Evolutionary conservation across 768 basidiomycete species (phyloP), one percentile per base, ranked within the genome.

Genomic region (Pulveroboletus frians): DNA sequence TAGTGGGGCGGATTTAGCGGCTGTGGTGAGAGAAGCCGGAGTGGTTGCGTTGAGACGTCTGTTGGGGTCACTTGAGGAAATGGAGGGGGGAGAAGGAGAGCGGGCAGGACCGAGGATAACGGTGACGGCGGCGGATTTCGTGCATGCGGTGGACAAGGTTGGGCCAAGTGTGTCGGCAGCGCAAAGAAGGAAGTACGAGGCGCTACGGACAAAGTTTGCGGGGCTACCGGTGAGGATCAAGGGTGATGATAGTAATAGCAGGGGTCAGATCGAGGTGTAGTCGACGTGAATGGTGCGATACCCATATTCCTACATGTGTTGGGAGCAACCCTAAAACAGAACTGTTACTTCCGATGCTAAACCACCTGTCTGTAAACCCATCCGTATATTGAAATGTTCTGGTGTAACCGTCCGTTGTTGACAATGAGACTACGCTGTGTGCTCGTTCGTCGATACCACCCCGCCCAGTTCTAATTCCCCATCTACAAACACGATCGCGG

Each of bases 1-100:
- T 65, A 92, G 88, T 57, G 93, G 93, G 8, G 93, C 93, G 0
- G 93, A 97, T 69, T 72, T 96, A 5, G 90, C 92, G 2, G 81
- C 91, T 3, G 70, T 95, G 23, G 88, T 94, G 10, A 73, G 93
- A 35, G 93, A 96, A 67, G 91, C 93, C 0, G 92, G 90, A 3
- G 92, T 95, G 2, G 69, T 77, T n/a, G 91, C 93, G 1, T 69
- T 97, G 49, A 77, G 79, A 51, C 73, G 83, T 1, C 77, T 78
- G 2, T 67, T 89, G 18, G 89, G 88, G 4, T 76, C 78, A 20
- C 73, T 91, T 49, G 84, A 85, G 51, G 69, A 73, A 48, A 76
- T 87, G 70, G 81, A 81, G 18, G 39, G 17, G 4, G 55, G 48
- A 3, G 70, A 63, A 13, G 47, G 15, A 0, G 46, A 17, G 38